Evolutionary conservation across 768 basidiomycete genomes (phyloP), one percentile per base, ranked within the genome.

Genomic region (Trametes gibbosa): DNA sequence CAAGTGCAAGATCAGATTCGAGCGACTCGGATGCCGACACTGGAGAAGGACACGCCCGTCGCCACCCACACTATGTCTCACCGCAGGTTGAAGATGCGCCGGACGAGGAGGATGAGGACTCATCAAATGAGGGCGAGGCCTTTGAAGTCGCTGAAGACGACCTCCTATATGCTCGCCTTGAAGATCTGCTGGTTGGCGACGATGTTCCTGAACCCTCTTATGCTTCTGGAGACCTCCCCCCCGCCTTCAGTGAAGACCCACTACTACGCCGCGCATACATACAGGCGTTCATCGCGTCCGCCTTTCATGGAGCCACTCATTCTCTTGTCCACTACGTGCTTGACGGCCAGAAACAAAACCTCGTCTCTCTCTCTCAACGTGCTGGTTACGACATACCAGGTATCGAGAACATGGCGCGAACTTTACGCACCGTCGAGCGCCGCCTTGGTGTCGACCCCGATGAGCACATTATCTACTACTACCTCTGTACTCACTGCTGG

Each of bases 201-300:
- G 3, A 10, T n/a, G n/a, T n/a, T 14, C 5, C 25, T 3, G 48
- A 16, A 8, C 7, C 7, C 14, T 17, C 25, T 7, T 14, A 27
- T 16, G 48, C 34, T 17, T 5, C 37, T 35, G 29, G 21, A 10
- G 32, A 50, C 23, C 40, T 42, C 6, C 66, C 67, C 0, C 49
- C 65, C 17, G 70, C 66, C 2, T 69, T 71, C 45, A 21, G 58
- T 32, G 70, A 70, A 24, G 57, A 70, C 45, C 68, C 70, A 0
- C 50, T 58, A 1, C 60, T 71, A 7, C 64, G 68, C 1, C 52
- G 68, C 34, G 56, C 62, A 1, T 71, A 69, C 43, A 62, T 71
- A 34, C 61, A 63, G 0, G 63, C 46, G 0, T 70, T 70, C 51
- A 42, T 69, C 0, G 54, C 17, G 21, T 41, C 55, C 6, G 51